Evolutionary conservation across 441 rosid genomes (phyloP).

Genomic region (Rhodomyrtus psidioides): DNA sequence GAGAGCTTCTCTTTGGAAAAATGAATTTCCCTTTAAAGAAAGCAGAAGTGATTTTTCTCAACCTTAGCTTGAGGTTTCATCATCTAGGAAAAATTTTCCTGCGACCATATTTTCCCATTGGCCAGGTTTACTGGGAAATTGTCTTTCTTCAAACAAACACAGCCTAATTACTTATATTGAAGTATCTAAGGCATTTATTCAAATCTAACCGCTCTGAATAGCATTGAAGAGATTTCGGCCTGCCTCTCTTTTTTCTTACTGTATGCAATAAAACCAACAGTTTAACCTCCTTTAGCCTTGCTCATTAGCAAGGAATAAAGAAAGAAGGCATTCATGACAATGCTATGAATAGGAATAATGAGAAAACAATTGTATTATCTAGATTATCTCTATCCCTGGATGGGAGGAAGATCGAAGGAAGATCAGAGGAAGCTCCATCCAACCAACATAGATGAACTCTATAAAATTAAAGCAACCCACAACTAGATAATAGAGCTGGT

Average conservation of each 20-base stretch:
- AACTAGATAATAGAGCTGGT: neutral
- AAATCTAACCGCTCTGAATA: neutral
- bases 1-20: neutral
- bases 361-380: neutral
- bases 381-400: neutral
- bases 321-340: neutral
- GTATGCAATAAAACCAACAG: neutral
- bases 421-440: neutral
- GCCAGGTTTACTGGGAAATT: neutral
- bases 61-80: neutral
- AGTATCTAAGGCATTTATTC: neutral
- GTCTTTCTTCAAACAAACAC: neutral
- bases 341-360: neutral
- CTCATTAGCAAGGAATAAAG: neutral
- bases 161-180: neutral
- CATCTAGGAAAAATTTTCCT: neutral
- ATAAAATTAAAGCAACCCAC: neutral
- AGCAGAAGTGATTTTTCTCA: neutral
- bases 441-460: neutral
- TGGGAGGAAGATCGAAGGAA: too few species aligned
- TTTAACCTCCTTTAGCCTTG: neutral
- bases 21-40: neutral
- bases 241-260: neutral
- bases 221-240: neutral
- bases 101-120: neutral